Evolutionary conservation across 2,329 filamentous ascomycete species (phyloP), one percentile per base, ranked within the genome.

Genomic region (Fusarium pseudonygamai): DNA sequence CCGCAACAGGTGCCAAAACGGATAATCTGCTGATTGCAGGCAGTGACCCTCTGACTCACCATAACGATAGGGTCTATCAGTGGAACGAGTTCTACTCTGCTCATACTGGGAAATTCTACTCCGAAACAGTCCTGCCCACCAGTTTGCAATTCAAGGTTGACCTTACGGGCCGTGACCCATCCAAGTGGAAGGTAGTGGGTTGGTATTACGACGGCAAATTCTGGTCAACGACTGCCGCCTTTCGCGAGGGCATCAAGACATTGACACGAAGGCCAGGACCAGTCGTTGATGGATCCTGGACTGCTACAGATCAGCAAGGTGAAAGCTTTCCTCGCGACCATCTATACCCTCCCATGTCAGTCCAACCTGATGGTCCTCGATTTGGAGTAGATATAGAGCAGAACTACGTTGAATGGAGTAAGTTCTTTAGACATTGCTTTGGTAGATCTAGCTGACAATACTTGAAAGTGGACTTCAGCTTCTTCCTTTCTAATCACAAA

Each of bases 121-220:
- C 85, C 8, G 84, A 86, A 52, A 81, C 82, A 15, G 76, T 87
- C 18, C 78, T 87, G 16, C 86, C 86, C 4, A 83, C 85, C 5
- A 84, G 84, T 4, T 73, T 88, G 3, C 83, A 80, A 61, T 79
- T 85, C 74, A 81, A 82, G 73, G 78, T 80, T 5, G 85, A 90
- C 68, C 77, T 88, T 2, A 89, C 86, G 0, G 86, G 86, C 1
- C 82, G 85, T 11, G 85, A 89, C 67, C 84, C 85, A 14, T 80
- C 82, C 20, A 79, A 85, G 40, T 90, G 89, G 88, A 80, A 77
- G 20, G 76, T 88, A 0, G 80, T 83, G 24, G 86, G 85, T 7
- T 90, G 87, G 86, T 84, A 87, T 22, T 90, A 89, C 74, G 85
- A 88, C 64, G 84, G 84, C 49, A 77, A 86, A n/a, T 86, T 86